A percentile compares a stretch with the other conserved stretches of the same genome.
phyloP scores from a whole-genome alignment of 2,329 filamentous ascomycete genomes.

The Keithomyces neogunnii region DNA sequence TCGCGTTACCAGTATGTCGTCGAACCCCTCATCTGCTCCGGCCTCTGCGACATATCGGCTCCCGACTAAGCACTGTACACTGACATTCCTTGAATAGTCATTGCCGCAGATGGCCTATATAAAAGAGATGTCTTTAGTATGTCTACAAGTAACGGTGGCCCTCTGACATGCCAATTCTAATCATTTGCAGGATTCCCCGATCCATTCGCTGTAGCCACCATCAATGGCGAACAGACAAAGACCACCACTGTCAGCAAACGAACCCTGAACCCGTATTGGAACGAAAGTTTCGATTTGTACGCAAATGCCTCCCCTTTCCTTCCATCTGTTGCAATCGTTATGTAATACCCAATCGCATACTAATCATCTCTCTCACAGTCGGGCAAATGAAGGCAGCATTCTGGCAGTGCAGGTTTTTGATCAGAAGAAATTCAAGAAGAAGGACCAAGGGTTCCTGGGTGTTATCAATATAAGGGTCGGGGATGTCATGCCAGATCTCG shows the following conservation, averaged over 20 bases:
- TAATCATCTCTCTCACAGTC: slow-evolving; percentile 41
- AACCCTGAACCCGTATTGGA: slow-evolving; percentile 99
- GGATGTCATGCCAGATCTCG: slow-evolving; percentile 78
- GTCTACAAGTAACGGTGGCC: slow-evolving; percentile 27
- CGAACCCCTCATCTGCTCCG: slow-evolving; percentile 11
- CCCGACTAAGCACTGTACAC: slow-evolving; percentile 10
- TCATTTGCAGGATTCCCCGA: slow-evolving; percentile 75
- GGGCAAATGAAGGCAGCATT: slow-evolving; percentile 90
- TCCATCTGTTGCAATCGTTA: background rate
- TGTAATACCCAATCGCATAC: background rate
- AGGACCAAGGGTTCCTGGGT: slow-evolving; percentile 96
- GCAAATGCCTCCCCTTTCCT: slow-evolving; percentile 20
- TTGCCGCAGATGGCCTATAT: slow-evolving; percentile 96
- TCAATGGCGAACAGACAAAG: slow-evolving; percentile 96
- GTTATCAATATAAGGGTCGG: slow-evolving; percentile 96
- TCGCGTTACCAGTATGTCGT: slow-evolving; percentile 75
- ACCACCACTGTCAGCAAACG: slow-evolving; percentile 97
- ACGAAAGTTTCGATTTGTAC: slow-evolving; percentile 97
- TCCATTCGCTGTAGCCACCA: slow-evolving; percentile 92
- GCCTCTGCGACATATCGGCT: background rate
- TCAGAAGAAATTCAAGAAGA: slow-evolving; percentile 99
- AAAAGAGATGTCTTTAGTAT: slow-evolving; percentile 98
- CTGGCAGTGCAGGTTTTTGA: slow-evolving; percentile 98
- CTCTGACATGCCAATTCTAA: slow-evolving; percentile 14
- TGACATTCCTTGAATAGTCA: slow-evolving; percentile 56